Conservation (phyloP, 352 stramenopile genomes). For the Globisporangium cylindrosporum region DNA sequence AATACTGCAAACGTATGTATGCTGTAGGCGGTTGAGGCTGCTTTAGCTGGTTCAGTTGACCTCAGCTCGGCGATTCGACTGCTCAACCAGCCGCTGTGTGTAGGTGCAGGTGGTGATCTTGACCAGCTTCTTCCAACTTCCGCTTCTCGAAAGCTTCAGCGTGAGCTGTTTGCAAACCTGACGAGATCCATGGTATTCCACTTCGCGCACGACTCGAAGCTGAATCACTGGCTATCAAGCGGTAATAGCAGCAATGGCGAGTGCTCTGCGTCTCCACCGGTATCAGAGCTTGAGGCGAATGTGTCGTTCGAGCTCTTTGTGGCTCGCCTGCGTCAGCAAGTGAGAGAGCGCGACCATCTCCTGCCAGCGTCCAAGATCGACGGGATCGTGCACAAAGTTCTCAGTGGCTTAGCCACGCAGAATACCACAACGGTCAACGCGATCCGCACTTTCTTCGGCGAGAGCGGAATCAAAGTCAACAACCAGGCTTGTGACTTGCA, state of each 20-base stretch:
- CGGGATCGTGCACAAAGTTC: slow-evolving; percentile 2
- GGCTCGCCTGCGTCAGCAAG: slow-evolving; percentile 18
- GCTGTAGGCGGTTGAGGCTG: neutral
- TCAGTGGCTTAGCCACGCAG: slow-evolving; percentile 7
- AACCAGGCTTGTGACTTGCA: slow-evolving; percentile 11
- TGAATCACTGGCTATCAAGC: neutral
- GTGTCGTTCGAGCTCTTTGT: slow-evolving; percentile 19
- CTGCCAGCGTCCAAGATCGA: slow-evolving; percentile 17
- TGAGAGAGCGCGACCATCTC: slow-evolving; percentile 31
- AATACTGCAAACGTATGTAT: too few species aligned
- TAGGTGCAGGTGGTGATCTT: neutral
- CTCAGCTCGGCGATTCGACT: neutral
- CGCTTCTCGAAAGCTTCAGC: neutral
- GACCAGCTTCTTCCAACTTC: neutral
- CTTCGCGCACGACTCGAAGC: neutral
- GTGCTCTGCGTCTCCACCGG: slow-evolving; percentile 9
- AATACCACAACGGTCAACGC: slow-evolving; percentile 20
- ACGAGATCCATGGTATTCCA: slow-evolving; percentile 6
- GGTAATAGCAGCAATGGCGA: neutral
- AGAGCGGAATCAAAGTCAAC: neutral
- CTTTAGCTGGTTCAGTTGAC: neutral
- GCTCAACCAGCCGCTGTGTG: neutral
- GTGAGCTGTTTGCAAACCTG: neutral
- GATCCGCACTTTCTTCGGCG: slow-evolving; percentile 21
- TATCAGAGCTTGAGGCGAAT: slow-evolving; percentile 8